Conservation (phyloP, 345 rosid genomes). For the Cardiospermum halicacabum region DNA sequence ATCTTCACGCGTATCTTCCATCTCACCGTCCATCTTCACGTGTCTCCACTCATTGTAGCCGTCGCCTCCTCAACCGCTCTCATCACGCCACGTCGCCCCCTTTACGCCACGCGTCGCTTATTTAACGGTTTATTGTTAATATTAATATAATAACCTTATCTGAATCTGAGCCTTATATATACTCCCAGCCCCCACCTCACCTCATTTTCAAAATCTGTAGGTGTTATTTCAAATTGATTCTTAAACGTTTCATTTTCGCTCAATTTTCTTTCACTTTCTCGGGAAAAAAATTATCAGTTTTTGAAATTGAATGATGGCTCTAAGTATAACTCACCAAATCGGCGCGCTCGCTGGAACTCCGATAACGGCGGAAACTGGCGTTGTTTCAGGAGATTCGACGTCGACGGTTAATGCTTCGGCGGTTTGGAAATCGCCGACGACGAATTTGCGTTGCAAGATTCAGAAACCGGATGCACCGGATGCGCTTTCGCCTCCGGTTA, state of each 20-base stretch:
- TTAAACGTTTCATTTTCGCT: background rate
- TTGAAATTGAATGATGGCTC: constrained; percentile 51
- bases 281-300: background rate
- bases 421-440: constrained; percentile 43
- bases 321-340: constrained; percentile 62
- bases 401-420: constrained; percentile 43
- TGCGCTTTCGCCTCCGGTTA: constrained; percentile 48
- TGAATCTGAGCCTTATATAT: constrained; percentile 27
- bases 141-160: too few species aligned
- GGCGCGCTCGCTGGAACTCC: constrained; percentile 60
- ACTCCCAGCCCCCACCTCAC: background rate
- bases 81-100: constrained; percentile 16
- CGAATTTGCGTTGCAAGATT: constrained; percentile 28
- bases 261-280: constrained; percentile 8
- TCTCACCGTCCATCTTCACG: constrained; percentile 47
- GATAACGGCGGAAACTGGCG: constrained; percentile 26
- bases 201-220: background rate
- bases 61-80: constrained; percentile 26
- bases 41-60: constrained; percentile 38
- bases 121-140: too few species aligned
- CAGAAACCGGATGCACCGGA: constrained; percentile 24
- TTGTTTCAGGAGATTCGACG: constrained; percentile 29
- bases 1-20: constrained; percentile 31
- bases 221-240: background rate
- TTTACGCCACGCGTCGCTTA: constrained; percentile 31